Evolutionary conservation across 106 monocot species (phyloP).

Genomic region (Cymbidium sinense): DNA sequence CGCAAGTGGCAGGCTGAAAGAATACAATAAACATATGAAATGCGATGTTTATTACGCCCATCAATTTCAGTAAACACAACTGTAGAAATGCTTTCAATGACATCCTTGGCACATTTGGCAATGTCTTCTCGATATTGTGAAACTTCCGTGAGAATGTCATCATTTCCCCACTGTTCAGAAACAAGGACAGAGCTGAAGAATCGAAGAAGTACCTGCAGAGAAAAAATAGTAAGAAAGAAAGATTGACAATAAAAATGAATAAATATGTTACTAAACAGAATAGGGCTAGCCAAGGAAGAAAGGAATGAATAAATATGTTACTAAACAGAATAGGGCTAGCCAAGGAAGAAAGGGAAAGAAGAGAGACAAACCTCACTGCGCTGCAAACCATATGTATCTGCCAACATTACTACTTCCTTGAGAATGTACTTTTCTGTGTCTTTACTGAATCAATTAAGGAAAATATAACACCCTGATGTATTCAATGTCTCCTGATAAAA

Average conservation of each 20-base stretch:
- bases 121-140: constrained; percentile 70
- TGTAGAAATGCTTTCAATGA: constrained; percentile 60
- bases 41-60: constrained; percentile 70
- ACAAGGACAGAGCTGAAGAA: constrained; percentile 73
- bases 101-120: constrained; percentile 45
- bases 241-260: background rate
- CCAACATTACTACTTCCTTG: constrained; percentile 62
- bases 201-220: constrained; percentile 57
- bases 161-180: constrained; percentile 84
- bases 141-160: constrained; percentile 81
- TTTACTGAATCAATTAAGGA: constrained; percentile 77
- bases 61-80: constrained; percentile 67
- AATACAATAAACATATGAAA: constrained; percentile 73
- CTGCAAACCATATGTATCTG: constrained; percentile 65
- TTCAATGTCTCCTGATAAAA: constrained; percentile 62
- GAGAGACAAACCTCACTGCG: constrained; percentile 58
- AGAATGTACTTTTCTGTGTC: constrained; percentile 72
- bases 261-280: background rate
- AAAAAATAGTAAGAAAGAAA: background rate
- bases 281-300: too few relatives aligned
- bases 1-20: constrained; percentile 67
- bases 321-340: too few relatives aligned
- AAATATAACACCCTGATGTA: constrained; percentile 60
- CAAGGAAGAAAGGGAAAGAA: too few relatives aligned
- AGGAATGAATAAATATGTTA: background rate